phyloP scores from a whole-genome alignment of 2,329 filamentous ascomycete genomes.

The Colletotrichum sojae region DNA sequence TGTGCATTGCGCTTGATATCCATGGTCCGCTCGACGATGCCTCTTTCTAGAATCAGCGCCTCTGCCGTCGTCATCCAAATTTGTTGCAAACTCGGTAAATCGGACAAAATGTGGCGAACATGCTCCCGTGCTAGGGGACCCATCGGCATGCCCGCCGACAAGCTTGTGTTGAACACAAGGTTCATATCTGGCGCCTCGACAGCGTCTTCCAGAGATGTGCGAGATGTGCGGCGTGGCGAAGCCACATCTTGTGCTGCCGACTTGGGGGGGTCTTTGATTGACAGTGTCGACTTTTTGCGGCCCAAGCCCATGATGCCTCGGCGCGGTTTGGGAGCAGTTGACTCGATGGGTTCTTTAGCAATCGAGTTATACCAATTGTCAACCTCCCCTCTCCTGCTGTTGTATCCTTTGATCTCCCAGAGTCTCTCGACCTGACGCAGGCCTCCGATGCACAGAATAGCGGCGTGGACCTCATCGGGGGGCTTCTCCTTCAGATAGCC shows the following conservation, averaged over 20 bases:
- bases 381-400: conserved; percentile 69
- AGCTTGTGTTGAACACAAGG: conserved; percentile 69
- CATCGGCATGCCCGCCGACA: conserved; percentile 76
- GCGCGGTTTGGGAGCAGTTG: conserved; percentile 61
- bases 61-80: conserved; percentile 76
- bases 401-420: conserved; percentile 78
- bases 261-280: conserved; percentile 50
- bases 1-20: conserved; percentile 76
- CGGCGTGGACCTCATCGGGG: conserved; percentile 73
- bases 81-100: conserved; percentile 71
- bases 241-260: conserved; percentile 34
- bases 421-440: conserved; percentile 74
- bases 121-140: conserved; percentile 65
- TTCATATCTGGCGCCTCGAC: conserved; percentile 34
- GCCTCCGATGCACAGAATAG: conserved; percentile 72
- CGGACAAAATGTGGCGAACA: conserved; percentile 64
- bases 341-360: conserved; percentile 59
- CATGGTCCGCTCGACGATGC: conserved; percentile 69
- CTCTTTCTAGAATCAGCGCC: conserved; percentile 71
- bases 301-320: conserved; percentile 68
- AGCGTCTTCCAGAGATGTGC: conserved; percentile 25
- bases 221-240: conserved; percentile 19
- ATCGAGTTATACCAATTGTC: conserved; percentile 72
- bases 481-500: conserved; percentile 76
- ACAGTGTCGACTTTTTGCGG: conserved; percentile 69